Conservation (phyloP, 306 rosid genomes). For the Lithocarpus polystachyus region DNA sequence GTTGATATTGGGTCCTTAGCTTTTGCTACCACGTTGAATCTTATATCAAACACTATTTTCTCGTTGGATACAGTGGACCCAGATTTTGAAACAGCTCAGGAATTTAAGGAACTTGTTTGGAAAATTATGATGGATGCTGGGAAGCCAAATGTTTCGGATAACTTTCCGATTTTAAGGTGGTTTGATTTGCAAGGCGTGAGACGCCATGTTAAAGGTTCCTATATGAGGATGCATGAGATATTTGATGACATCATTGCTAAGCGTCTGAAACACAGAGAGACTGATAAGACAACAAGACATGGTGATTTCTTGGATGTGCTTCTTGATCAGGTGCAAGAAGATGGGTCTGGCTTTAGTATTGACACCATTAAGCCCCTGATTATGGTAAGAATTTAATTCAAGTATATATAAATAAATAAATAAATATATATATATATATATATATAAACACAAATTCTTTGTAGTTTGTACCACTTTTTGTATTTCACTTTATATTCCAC, state of each 20-base stretch:
- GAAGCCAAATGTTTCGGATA: conserved; percentile 46
- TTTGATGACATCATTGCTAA: conserved; percentile 37
- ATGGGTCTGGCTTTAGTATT: conserved; percentile 27
- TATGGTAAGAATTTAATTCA: conserved; percentile 29
- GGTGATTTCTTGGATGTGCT: conserved; percentile 55
- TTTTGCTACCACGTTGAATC: conserved; percentile 49
- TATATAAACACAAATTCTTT: no score
- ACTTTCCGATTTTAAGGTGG: conserved; percentile 42
- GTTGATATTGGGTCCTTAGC: conserved; percentile 38
- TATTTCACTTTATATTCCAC: no score
- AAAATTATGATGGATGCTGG: conserved; percentile 65
- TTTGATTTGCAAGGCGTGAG: conserved; percentile 52
- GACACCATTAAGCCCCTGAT: conserved; percentile 47
- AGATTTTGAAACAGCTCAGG: conserved; percentile 41
- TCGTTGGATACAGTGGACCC: conserved; percentile 55
- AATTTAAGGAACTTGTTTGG: conserved; percentile 57
- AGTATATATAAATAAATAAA: no score
- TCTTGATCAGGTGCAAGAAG: conserved; percentile 40
- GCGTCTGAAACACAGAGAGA: conserved; percentile 26
- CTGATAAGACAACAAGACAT: background rate
- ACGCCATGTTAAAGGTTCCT: conserved; percentile 42
- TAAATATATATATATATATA: no score
- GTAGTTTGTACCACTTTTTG: no score
- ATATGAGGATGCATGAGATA: conserved; percentile 43
- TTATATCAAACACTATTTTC: conserved; percentile 52